Percentiles rank a stretch among this genome's conserved stretches.
These are phyloP conservation scores for Chlamydomonas asymmetrica DNA, from an alignment of 139 green algal genomes.

Conservation along the genomic window DNA sequence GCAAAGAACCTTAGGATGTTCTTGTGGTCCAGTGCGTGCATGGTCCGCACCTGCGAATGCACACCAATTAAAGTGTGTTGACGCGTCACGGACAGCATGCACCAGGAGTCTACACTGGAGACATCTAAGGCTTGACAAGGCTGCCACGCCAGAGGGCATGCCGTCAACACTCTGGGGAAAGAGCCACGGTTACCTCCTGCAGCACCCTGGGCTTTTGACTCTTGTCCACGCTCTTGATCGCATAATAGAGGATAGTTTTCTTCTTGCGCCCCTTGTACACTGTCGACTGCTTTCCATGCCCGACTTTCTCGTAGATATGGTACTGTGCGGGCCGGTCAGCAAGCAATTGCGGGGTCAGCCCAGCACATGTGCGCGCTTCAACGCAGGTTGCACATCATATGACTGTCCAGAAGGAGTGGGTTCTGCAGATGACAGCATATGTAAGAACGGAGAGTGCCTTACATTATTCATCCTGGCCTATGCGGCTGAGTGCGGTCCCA, in stretches of 20 bases:
- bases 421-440: too few relatives aligned
- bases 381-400: too few relatives aligned
- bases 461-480: too few relatives aligned
- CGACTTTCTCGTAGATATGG: slow-evolving; percentile 94
- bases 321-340: too few relatives aligned
- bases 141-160: too few relatives aligned
- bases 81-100: neutral
- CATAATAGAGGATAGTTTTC: slow-evolving; percentile 94
- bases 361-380: too few relatives aligned
- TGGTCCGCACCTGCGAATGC: slow-evolving; percentile 70
- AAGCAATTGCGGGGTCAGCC: too few relatives aligned
- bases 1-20: slow-evolving; percentile 92
- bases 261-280: slow-evolving; percentile 95
- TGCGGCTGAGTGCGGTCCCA: too few relatives aligned
- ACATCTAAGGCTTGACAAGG: too few relatives aligned
- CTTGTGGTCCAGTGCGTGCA: slow-evolving; percentile 86
- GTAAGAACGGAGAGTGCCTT: too few relatives aligned
- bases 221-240: slow-evolving; percentile 93
- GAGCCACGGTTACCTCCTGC: slow-evolving; percentile 74
- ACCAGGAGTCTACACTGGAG: neutral
- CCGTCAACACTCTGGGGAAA: too few relatives aligned
- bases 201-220: slow-evolving; percentile 81
- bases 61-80: neutral
- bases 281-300: slow-evolving; percentile 83
- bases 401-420: too few relatives aligned